Evolutionary conservation across 2,329 filamentous ascomycete species (phyloP), one percentile per base, ranked within the genome.

Genomic region (Colletotrichum sp.): DNA sequence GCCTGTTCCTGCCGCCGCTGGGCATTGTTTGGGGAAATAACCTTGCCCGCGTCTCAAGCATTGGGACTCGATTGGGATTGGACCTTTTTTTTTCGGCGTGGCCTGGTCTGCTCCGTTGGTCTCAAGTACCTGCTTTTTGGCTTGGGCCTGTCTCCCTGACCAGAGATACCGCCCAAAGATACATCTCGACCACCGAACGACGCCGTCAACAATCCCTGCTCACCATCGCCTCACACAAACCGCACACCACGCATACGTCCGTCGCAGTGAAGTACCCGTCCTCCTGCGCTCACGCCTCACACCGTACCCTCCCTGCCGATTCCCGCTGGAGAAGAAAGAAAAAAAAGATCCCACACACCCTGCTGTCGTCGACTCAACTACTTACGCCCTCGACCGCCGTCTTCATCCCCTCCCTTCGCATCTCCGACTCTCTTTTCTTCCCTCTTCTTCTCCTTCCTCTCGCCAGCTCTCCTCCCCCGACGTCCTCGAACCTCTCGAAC

Each of bases 181-280:
- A 59, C 70, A 64, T 69, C 59, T 67, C 39, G 71, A 59, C 62
- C 60, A 39, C n/a, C 60, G 60, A 64, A 32, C 28, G 39, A 59
- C 67, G 52, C 64, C 65, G 68, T 49, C 44, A 76, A 62, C 39
- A 68, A 76, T 76, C 74, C 74, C 70, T 76, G 74, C 57, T 72
- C 68, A 64, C 55, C 69, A 76, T 76, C 74, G 69, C 57, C 70
- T 76, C 74, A 68, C 70, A 69, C 70, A 74, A 74, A 59, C 64
- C 67, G 52, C 75, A 62, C 24, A 24, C 55, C 67, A 60, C 67
- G 44, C n/a, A 49, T 49, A 49, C 44, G 44, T 49, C 44, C 44
- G 44, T 49, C 44, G 44, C 44, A 49, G 44, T 49, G 44, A 49
- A 21, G 44, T 49, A 21, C n/a, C 44, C n/a, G 44, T 49, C 6